Evolutionary conservation across 495 filamentous ascomycete genomes (phyloP), one percentile per base, ranked within the genome.

Genomic region (Letharia lupina): DNA sequence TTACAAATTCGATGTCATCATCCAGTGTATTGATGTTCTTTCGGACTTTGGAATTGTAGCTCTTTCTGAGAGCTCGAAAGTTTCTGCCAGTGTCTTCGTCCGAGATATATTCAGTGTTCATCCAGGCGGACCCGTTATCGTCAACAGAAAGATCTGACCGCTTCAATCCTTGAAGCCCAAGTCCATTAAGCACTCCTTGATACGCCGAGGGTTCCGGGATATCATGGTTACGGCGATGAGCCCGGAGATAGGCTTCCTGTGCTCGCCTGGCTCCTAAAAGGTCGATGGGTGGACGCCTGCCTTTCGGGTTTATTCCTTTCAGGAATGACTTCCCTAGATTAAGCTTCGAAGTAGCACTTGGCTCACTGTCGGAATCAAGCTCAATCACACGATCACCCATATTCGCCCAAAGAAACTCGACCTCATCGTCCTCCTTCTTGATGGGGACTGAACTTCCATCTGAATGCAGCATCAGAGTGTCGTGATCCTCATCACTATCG

Each of bases 1-100:
- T 69, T 3, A 37, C 18, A 23, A 64, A 71, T 8, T 44, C 31
- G 6, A 73, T 41, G 4, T 73, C 71, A 48, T 73, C 70, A 11
- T 67, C 60, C 31, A 63, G 10, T 23, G 64, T 61, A 28, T 28
- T 28, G 23, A 28, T 28, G n/a, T 63, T 65, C 3, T 33, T 44
- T 0, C 60, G n/a, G 5, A 13, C 28, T 9, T 62, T 71, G 1
- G 23, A 23, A 1, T 39, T 61, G 23, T 70, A 72, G 4, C 0
- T 39, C 28, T 58, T 31, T 60, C 67, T 71, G 6, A 66, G 20
- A 3, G 45, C 50, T 2, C 11, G 9, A 52, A 64, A 68, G 8
- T 39, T 13, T 1, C 16, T 39, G 0, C 11, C 42, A 4, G 56
- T 16, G n/a, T 61, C 23, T 7, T 60, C 41, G 16, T 68, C 66